Evolutionary conservation across 192 early-diverging fungal genomes (phyloP).

Genomic region (Chytriomyces sp.): DNA sequence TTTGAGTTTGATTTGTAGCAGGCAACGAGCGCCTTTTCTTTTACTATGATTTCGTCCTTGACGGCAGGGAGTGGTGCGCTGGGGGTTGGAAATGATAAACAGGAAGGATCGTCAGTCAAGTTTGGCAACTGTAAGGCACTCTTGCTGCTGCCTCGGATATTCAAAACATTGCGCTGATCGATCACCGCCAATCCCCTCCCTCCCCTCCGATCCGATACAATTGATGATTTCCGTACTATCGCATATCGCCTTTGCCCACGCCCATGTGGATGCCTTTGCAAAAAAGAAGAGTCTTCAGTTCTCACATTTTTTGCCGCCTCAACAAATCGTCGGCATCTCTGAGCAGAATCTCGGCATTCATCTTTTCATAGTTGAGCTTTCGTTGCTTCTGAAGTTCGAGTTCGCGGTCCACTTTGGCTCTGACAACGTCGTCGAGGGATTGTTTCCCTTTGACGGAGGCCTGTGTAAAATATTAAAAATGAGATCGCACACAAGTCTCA

Average conservation of each 20-base stretch:
- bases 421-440: slow-evolving; percentile 43
- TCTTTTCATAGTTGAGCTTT: slow-evolving; percentile 46
- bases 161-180: neutral
- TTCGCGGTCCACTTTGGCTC: slow-evolving; percentile 42
- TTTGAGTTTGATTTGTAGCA: slow-evolving; percentile 57
- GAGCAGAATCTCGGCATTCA: slow-evolving; percentile 49
- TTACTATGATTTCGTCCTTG: slow-evolving; percentile 21
- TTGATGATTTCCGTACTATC: too few species aligned
- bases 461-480: neutral
- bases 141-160: neutral
- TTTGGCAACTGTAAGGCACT: neutral
- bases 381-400: slow-evolving; percentile 41
- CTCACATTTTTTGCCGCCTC: slow-evolving; percentile 46
- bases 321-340: slow-evolving; percentile 54
- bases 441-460: neutral
- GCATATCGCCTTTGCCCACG: too few species aligned
- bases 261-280: too few species aligned
- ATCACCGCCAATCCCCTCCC: too few species aligned
- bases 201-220: too few species aligned
- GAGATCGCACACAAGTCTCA: neutral
- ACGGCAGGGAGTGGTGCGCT: slow-evolving; percentile 36
- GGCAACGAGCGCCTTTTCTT: slow-evolving; percentile 39
- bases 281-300: neutral
- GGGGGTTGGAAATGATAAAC: neutral
- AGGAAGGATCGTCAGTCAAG: neutral